These are phyloP conservation scores for Exophiala xenobiotica DNA, from an alignment of 2,329 filamentous ascomycete genomes.

Conservation along the genomic window DNA sequence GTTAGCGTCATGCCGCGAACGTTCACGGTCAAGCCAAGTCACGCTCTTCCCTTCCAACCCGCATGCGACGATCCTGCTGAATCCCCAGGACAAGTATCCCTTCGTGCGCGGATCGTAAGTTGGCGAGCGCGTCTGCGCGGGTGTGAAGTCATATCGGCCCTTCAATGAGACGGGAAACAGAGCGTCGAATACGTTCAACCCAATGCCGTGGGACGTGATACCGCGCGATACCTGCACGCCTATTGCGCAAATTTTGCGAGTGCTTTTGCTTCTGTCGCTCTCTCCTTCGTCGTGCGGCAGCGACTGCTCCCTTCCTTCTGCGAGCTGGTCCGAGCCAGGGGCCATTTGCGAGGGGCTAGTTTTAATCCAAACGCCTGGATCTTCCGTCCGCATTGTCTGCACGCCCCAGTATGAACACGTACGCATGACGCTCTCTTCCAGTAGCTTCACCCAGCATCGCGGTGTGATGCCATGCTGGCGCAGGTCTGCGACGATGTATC, in stretches of 20 bases:
- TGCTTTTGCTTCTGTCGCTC: constrained; percentile 22
- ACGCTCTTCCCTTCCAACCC: constrained; percentile 76
- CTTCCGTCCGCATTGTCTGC: constrained; percentile 58
- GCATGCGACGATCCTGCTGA: constrained; percentile 79
- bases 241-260: constrained; percentile 80
- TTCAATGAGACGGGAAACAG: constrained; percentile 48
- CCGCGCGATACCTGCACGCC: constrained; percentile 88
- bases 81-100: constrained; percentile 55
- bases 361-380: constrained; percentile 74
- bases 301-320: too few species aligned
- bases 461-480: constrained; percentile 66
- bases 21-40: constrained; percentile 68
- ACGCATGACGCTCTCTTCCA: constrained; percentile 74
- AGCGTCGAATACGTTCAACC: constrained; percentile 55
- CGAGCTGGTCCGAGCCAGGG: too few species aligned
- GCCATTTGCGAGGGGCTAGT: too few species aligned
- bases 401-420: constrained; percentile 63
- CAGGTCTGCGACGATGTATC: constrained; percentile 90
- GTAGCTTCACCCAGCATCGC: constrained; percentile 70
- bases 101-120: constrained; percentile 12
- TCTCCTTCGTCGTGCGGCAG: background rate
- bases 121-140: constrained; percentile 3
- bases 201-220: constrained; percentile 80
- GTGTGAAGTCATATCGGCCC: constrained; percentile 12
- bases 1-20: constrained; percentile 21